These are phyloP conservation scores for Cryptosporidium sp. DNA, from an alignment of 169 alveolate genomes.

Conservation along the genomic window DNA sequence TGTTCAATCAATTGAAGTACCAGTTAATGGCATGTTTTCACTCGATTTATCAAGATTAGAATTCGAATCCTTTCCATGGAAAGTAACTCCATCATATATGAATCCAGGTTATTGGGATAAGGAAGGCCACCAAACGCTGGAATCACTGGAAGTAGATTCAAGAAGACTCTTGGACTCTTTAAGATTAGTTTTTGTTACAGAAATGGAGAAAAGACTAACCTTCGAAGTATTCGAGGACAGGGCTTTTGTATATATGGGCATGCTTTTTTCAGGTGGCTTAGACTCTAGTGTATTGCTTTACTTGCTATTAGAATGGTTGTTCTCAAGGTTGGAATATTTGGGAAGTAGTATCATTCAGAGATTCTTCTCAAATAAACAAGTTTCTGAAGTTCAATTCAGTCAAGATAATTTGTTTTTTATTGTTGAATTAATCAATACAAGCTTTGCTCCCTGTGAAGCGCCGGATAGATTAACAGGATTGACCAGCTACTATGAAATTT, in stretches of 20 bases:
- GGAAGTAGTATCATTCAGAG: neutral
- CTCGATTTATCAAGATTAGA: constrained; percentile 13
- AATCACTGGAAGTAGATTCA: constrained; percentile 24
- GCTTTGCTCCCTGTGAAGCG: constrained; percentile 60
- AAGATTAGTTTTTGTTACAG: neutral
- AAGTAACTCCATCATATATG: neutral
- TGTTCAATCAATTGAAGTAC: constrained; percentile 36
- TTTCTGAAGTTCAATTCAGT: neutral
- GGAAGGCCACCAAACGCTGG: neutral
- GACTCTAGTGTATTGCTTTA: constrained; percentile 71
- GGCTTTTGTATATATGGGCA: constrained; percentile 32
- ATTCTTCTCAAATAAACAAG: neutral
- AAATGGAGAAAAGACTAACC: constrained; percentile 20
- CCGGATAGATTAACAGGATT: constrained; percentile 72
- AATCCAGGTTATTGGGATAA: constrained; percentile 15
- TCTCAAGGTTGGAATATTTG: neutral
- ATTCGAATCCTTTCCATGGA: constrained; percentile 15
- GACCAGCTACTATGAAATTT: constrained; percentile 43
- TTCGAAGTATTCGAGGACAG: neutral
- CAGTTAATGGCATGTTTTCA: constrained; percentile 19
- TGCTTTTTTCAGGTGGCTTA: constrained; percentile 76
- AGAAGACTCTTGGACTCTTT: constrained; percentile 7
- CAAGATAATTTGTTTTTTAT: constrained; percentile 17
- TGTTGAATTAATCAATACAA: constrained; percentile 55
- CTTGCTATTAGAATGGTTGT: constrained; percentile 54